These are phyloP conservation scores for Rhodotorula kratochvilovae DNA, from an alignment of 768 basidiomycete species.

Conservation along the genomic window DNA sequence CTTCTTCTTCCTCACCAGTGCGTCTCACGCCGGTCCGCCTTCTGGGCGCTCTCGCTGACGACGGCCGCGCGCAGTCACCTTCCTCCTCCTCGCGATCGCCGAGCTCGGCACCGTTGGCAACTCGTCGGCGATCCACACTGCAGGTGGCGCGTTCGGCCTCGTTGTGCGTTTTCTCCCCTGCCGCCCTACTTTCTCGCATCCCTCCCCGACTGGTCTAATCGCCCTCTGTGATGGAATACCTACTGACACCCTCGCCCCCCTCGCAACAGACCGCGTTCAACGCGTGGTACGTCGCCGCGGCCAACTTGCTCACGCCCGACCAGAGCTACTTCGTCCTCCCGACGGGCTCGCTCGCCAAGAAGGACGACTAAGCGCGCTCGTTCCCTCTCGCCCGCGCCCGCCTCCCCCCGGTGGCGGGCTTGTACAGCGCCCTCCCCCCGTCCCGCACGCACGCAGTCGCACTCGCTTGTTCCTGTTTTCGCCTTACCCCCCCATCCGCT, in stretches of 20 bases:
- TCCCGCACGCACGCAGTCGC: too few relatives aligned
- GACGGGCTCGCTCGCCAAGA: background rate
- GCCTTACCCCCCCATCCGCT: too few relatives aligned
- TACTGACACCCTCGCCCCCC: too few relatives aligned
- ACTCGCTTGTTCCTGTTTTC: too few relatives aligned
- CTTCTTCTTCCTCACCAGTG: constrained; percentile 49
- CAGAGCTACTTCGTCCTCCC: constrained; percentile 40
- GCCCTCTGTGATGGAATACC: too few relatives aligned
- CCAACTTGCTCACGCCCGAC: constrained; percentile 48
- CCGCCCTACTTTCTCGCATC: constrained; percentile 1
- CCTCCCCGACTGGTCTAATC: background rate
- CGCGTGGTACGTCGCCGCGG: constrained; percentile 46
- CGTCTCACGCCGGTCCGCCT: background rate
- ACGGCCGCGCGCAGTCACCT: constrained; percentile 41
- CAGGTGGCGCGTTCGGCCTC: constrained; percentile 49
- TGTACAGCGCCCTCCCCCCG: too few relatives aligned
- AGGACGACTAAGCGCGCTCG: background rate
- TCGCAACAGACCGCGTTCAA: background rate
- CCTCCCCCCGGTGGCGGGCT: too few relatives aligned
- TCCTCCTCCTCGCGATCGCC: constrained; percentile 25
- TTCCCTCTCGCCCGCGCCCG: background rate
- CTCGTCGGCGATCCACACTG: constrained; percentile 38
- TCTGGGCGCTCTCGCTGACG: too few relatives aligned
- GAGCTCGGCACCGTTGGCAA: constrained; percentile 41
- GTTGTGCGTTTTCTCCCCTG: constrained; percentile 18